Evolutionary conservation across 2,329 filamentous ascomycete species (phyloP).

Genomic region (Davidsoniella eucalypti): DNA sequence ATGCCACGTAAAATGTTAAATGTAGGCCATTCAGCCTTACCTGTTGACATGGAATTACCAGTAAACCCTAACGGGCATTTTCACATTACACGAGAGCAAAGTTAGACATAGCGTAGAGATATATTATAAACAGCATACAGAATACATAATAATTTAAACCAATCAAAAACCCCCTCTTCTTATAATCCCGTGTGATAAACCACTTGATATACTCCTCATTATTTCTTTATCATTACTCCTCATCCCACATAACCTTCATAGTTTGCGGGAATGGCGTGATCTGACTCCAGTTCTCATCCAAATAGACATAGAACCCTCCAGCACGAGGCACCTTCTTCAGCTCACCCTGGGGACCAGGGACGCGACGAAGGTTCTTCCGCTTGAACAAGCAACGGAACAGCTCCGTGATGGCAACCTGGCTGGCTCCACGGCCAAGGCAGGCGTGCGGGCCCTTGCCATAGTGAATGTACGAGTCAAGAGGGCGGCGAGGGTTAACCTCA

Average conservation of each 20-base stretch:
- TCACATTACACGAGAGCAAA: too few species aligned
- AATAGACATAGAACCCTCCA: constrained; percentile 41
- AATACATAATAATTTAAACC: too few species aligned
- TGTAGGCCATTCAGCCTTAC: too few species aligned
- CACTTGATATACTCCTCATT: background rate
- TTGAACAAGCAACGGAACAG: constrained; percentile 52
- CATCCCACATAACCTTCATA: constrained; percentile 39
- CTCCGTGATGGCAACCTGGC: constrained; percentile 44
- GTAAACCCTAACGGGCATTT: too few species aligned
- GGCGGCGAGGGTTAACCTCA: constrained; percentile 44
- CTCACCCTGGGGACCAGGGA: constrained; percentile 45
- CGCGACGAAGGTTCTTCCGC: constrained; percentile 42
- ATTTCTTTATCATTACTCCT: constrained; percentile 13
- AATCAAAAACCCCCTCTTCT: too few species aligned
- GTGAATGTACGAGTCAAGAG: constrained; percentile 46
- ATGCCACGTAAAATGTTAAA: too few species aligned
- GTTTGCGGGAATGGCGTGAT: constrained; percentile 30
- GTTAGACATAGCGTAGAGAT: too few species aligned
- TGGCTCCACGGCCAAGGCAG: constrained; percentile 44
- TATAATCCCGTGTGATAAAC: too few species aligned
- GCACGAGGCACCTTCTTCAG: constrained; percentile 46
- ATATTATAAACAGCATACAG: too few species aligned
- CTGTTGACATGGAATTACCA: too few species aligned
- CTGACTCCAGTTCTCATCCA: constrained; percentile 47
- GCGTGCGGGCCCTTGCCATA: constrained; percentile 46